Conservation (phyloP, 139 green algal species). For the Coccomyxa sp. region DNA sequence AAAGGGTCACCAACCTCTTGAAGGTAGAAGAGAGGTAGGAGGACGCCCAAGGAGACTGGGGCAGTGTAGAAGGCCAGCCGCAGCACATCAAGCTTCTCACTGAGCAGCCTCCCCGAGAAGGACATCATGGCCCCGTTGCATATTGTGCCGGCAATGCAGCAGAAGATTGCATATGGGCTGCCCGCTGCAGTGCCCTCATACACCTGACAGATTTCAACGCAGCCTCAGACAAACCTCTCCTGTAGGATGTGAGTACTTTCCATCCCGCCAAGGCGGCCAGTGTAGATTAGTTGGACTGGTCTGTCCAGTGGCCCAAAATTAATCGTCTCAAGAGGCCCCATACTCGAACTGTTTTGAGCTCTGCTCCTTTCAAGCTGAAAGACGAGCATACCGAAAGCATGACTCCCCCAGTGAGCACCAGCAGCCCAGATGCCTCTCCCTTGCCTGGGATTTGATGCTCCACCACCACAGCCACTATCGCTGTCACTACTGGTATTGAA, state of each 20-base stretch:
- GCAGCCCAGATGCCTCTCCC: constrained; percentile 29
- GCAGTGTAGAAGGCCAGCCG: constrained; percentile 77
- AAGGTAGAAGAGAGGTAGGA: constrained; percentile 10
- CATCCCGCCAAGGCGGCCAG: too few species aligned
- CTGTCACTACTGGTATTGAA: constrained; percentile 52
- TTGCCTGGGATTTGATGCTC: constrained; percentile 31
- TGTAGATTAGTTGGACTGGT: too few species aligned
- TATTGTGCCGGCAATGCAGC: neutral
- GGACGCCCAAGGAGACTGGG: constrained; percentile 36
- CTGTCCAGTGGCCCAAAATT: too few species aligned
- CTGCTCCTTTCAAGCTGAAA: too few species aligned
- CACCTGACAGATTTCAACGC: constrained; percentile 45
- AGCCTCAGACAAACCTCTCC: neutral
- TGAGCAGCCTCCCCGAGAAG: constrained; percentile 22
- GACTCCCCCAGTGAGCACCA: constrained; percentile 50
- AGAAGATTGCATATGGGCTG: neutral
- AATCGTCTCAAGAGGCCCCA: too few species aligned
- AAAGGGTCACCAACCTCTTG: constrained; percentile 1
- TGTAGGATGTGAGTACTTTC: neutral
- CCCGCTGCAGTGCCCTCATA: constrained; percentile 30
- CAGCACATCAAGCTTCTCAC: constrained; percentile 67
- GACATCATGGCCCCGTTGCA: constrained; percentile 60
- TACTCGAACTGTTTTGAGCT: too few species aligned
- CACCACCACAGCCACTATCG: constrained; percentile 40
- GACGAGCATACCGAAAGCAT: constrained; percentile 28